Evolutionary conservation across 2,329 filamentous ascomycete genomes (phyloP).

Genomic region (Fusarium sororula): DNA sequence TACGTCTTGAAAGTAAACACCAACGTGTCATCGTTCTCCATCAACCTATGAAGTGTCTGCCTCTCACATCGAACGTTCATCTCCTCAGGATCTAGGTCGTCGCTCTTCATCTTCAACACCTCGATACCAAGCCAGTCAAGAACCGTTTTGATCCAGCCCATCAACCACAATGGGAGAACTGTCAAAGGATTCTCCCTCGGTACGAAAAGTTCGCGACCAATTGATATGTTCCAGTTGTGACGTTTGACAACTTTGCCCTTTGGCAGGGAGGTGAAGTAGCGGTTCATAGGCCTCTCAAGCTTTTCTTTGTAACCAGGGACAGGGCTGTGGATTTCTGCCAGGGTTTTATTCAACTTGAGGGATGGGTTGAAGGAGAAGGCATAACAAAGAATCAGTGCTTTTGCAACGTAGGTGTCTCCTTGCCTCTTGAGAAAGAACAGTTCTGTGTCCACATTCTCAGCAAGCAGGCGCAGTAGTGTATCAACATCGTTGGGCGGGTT

Average conservation of each 20-base stretch:
- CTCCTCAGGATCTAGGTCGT: rapidly evolving
- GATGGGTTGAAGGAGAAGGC: background rate
- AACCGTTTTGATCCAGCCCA: background rate
- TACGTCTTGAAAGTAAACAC: background rate
- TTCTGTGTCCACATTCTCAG: background rate
- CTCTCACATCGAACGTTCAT: background rate
- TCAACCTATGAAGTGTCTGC: background rate
- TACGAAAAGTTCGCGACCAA: rapidly evolving
- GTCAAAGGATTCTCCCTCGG: background rate
- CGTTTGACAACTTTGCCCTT: background rate
- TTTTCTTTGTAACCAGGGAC: background rate
- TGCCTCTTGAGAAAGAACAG: background rate
- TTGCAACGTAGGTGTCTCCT: background rate
- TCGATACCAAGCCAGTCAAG: background rate
- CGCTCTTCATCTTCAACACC: background rate
- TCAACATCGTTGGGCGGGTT: background rate
- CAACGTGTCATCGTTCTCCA: background rate
- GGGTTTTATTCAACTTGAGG: background rate
- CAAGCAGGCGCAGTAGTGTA: rapidly evolving
- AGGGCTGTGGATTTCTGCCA: background rate
- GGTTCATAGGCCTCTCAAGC: background rate
- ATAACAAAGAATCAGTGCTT: background rate
- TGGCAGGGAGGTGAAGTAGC: background rate
- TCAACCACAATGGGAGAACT: background rate
- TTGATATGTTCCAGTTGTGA: background rate